Percentiles rank a stretch among this genome's conserved stretches.
Evolutionary conservation across 2,329 filamentous ascomycete genomes (phyloP).

Genomic region (Pochonia chlamydosporia): DNA sequence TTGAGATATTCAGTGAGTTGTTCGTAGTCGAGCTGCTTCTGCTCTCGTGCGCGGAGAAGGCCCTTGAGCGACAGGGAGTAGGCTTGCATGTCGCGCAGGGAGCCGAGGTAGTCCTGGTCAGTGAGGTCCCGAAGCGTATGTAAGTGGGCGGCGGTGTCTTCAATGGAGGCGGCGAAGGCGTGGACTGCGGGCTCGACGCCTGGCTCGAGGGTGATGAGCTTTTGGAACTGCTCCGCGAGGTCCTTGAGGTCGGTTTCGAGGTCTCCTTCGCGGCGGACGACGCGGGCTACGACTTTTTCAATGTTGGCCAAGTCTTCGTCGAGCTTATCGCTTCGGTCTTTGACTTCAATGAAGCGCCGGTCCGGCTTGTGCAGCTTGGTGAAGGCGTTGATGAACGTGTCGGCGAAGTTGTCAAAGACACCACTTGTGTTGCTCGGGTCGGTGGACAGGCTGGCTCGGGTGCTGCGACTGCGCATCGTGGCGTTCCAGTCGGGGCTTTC

Average conservation of each 20-base stretch:
- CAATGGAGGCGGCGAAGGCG: constrained; percentile 79
- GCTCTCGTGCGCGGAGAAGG: constrained; percentile 87
- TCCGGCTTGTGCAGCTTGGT: constrained; percentile 95
- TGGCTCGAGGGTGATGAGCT: constrained; percentile 82
- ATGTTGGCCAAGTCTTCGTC: constrained; percentile 90
- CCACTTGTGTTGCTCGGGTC: constrained; percentile 49
- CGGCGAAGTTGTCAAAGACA: constrained; percentile 91
- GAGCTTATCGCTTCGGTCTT: constrained; percentile 86
- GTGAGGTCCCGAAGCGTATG: constrained; percentile 82
- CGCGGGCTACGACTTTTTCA: constrained; percentile 90
- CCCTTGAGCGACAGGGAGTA: constrained; percentile 84
- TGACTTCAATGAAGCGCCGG: constrained; percentile 88
- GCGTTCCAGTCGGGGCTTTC: constrained; percentile 96
- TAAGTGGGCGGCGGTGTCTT: constrained; percentile 74
- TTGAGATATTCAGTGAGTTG: constrained; percentile 92
- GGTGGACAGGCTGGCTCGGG: constrained; percentile 52
- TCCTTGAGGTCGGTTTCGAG: constrained; percentile 85
- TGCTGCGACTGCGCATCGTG: constrained; percentile 76
- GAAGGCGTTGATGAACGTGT: constrained; percentile 95
- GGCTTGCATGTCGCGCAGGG: constrained; percentile 88
- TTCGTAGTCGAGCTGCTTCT: constrained; percentile 97
- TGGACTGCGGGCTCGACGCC: constrained; percentile 77
- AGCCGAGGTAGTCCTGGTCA: constrained; percentile 92
- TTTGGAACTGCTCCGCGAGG: constrained; percentile 90
- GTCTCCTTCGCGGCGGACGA: constrained; percentile 81